A percentile compares a stretch with the other conserved stretches of the same genome.
Conservation (phyloP, 2,329 filamentous ascomycete genomes). For the Sclerotinia borealis region DNA sequence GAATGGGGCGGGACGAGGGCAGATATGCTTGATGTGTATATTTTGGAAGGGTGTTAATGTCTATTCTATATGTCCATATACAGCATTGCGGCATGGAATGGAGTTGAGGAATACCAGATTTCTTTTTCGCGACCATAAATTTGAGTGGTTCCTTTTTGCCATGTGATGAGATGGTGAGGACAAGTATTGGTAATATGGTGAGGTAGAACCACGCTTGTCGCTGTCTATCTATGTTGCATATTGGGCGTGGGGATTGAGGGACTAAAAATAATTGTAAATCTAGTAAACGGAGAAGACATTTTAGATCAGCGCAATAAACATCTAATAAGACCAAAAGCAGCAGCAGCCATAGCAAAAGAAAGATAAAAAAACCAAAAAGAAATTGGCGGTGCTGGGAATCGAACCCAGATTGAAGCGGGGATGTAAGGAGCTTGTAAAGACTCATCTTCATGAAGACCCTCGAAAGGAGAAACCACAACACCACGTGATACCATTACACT, state of each 20-base stretch:
- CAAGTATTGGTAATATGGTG: background rate
- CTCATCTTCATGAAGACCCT: slow-evolving; percentile 1
- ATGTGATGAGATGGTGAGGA: background rate
- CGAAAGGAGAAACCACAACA: slow-evolving; percentile 8
- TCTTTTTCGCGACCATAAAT: background rate
- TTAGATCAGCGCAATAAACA: background rate
- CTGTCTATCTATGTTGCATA: background rate
- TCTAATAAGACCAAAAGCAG: background rate
- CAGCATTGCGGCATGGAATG: background rate
- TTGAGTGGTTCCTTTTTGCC: background rate
- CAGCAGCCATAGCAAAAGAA: background rate
- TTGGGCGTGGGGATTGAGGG: background rate
- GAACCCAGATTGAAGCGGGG: slow-evolving; percentile 12
- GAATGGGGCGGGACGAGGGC: background rate
- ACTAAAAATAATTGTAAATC: background rate
- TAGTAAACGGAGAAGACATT: background rate
- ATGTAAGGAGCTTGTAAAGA: background rate
- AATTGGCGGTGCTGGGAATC: slow-evolving; percentile 13
- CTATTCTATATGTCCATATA: background rate
- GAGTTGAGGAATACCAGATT: slow-evolving; percentile 2
- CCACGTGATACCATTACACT: slow-evolving; percentile 14
- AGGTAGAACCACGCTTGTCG: background rate
- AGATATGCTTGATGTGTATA: background rate
- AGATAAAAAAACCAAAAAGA: background rate
- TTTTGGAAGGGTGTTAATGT: background rate